Base-by-base conservation (phyloP, 495 filamentous ascomycete species). In the Penicillium arizonense region DNA sequence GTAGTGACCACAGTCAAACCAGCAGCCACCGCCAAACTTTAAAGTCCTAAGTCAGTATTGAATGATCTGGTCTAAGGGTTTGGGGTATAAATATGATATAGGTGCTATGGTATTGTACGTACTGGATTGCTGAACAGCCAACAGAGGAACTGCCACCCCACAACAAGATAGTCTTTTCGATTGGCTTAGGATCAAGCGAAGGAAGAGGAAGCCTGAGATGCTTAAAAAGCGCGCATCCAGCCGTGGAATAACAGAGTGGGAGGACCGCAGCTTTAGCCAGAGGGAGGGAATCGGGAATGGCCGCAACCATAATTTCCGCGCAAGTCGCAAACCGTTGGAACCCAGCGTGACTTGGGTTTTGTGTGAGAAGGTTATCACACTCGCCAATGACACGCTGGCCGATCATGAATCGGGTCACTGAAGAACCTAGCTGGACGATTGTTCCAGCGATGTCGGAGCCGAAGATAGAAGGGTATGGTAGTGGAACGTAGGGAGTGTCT, bases 191-290 rank as follows among this genome's bases (percentile, higher is more conserved):
- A 30, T 55, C 45, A 2, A 59, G 23, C 37, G 63, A 33, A 47
- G 61, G 59, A 44, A 55, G 21, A 55, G 62, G 52, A 36, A 64
- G 42, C 1, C 55, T 64, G 5, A 81, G 70, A 32, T 70, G 58
- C 30, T 60, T 60, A 52, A 73, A 81, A 16, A 84, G 62, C 0
- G 68, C 75, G 20, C 59, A 64, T 2, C 74, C 67, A 10, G 80
- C 77, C 2, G 81, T 83, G 0, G 72, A 69, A 23, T 78, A 52
- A 2, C 64, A 65, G 12, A 81, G 63, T 2, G 80, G 78, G 4
- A 83, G 62, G 3, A 81, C 78, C 4, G 58, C 63, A 9, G 73
- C 80, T 12, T 69, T 57, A 6, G 64, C 68, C 44, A 71, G 77
- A 12, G 68, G 44, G 21, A 82, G 56, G 18, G 52, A 44, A 18